Evolutionary conservation across 768 basidiomycete genomes (phyloP).

Genomic region (Agrocybe pediades): DNA sequence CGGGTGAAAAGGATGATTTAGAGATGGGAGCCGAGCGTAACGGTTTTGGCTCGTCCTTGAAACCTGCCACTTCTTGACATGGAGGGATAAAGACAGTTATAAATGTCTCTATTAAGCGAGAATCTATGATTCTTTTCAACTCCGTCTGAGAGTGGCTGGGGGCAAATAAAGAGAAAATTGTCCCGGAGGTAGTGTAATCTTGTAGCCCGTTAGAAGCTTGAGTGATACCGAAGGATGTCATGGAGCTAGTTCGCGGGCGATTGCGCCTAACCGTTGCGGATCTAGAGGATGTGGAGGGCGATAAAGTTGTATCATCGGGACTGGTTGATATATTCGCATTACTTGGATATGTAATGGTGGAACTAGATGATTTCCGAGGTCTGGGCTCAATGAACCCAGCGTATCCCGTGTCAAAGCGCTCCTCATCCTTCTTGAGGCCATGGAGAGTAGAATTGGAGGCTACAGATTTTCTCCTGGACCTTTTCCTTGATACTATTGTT

Average conservation of each 20-base stretch:
- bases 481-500: conserved; percentile 56
- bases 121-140: conserved; percentile 69
- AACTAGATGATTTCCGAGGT: conserved; percentile 44
- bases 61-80: conserved; percentile 9
- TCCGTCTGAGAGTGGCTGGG: conserved; percentile 67
- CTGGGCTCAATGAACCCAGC: conserved; percentile 19
- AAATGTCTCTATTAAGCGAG: conserved; percentile 80
- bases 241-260: conserved; percentile 54
- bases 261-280: conserved; percentile 35
- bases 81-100: conserved; percentile 53
- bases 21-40: conserved; percentile 19
- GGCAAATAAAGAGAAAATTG: conserved; percentile 32
- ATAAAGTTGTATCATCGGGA: conserved; percentile 11
- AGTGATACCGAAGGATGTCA: conserved; percentile 45
- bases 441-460: conserved; percentile 54
- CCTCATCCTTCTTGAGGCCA: conserved; percentile 48
- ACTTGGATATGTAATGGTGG: conserved; percentile 41
- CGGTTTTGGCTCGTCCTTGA: conserved; percentile 7
- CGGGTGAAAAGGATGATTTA: conserved; percentile 3
- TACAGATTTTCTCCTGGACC: conserved; percentile 61
- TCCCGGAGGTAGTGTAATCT: conserved; percentile 6
- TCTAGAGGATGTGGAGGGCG: conserved; percentile 20
- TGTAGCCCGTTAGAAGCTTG: conserved; percentile 19
- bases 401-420: conserved; percentile 29
- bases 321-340: conserved; percentile 14